Evolutionary conservation across 352 stramenopile genomes (phyloP).

Genomic region (Phytophthora pini): DNA sequence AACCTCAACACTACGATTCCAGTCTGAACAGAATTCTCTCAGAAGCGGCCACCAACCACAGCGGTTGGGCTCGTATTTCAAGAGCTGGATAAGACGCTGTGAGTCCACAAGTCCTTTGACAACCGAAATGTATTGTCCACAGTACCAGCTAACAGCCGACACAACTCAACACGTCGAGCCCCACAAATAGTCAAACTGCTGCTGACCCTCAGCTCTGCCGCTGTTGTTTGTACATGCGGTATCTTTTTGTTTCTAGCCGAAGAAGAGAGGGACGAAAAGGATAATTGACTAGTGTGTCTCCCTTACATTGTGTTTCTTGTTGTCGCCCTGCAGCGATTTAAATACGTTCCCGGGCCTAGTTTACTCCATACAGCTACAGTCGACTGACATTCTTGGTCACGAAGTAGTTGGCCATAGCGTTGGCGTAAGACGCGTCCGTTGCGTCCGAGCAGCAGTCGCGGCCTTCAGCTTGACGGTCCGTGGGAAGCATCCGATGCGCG

Average conservation of each 20-base stretch:
- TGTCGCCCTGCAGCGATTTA: conserved; percentile 26
- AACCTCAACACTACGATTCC: not conserved
- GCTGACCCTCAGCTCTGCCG: not conserved
- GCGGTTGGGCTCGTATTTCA: not conserved
- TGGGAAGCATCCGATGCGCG: conserved; percentile 51
- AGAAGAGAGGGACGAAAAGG: too few relatives aligned
- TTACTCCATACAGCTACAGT: conserved; percentile 29
- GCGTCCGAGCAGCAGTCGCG: conserved; percentile 54
- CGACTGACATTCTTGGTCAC: conserved; percentile 42
- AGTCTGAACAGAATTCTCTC: conserved; percentile 1
- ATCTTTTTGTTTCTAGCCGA: too few relatives aligned
- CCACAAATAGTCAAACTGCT: conserved; percentile 14
- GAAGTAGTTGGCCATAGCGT: conserved; percentile 52
- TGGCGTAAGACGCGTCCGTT: conserved; percentile 52
- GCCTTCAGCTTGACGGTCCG: conserved; percentile 41
- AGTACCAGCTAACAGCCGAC: conserved; percentile 3
- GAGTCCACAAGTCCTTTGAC: conserved; percentile 2
- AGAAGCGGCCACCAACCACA: not conserved
- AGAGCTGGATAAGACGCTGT: conserved; percentile 25
- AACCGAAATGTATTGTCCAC: not conserved
- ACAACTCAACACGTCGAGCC: not conserved
- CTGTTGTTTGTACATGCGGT: not conserved
- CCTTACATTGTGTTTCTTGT: conserved; percentile 2
- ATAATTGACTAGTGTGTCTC: too few relatives aligned
- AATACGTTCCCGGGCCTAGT: conserved; percentile 21